Evolutionary conservation across 192 early-diverging fungal genomes (phyloP).

Genomic region (Mortierella antarctica): DNA sequence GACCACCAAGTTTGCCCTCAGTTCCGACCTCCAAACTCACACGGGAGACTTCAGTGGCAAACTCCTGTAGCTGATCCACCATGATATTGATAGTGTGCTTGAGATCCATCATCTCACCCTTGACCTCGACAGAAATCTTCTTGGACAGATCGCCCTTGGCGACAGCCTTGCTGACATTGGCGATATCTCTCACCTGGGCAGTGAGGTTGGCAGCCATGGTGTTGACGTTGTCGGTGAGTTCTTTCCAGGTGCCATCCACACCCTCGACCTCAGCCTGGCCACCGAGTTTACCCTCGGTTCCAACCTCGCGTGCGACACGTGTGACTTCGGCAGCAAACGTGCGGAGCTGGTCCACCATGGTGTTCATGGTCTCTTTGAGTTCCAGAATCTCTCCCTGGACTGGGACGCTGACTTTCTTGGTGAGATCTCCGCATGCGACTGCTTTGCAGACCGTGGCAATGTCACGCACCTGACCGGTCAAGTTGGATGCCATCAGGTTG

Average conservation of each 20-base stretch:
- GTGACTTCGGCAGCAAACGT: slow-evolving; percentile 60
- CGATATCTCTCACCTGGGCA: slow-evolving; percentile 71
- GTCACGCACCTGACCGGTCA: slow-evolving; percentile 68
- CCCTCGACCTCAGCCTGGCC: slow-evolving; percentile 54
- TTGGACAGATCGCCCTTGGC: slow-evolving; percentile 69
- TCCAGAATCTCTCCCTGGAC: slow-evolving; percentile 70
- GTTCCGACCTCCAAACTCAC: slow-evolving; percentile 72
- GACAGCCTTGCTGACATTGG: slow-evolving; percentile 70
- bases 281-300: slow-evolving; percentile 68
- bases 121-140: slow-evolving; percentile 67
- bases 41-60: slow-evolving; percentile 71
- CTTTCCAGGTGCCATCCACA: slow-evolving; percentile 77
- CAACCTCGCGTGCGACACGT: slow-evolving; percentile 70
- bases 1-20: slow-evolving; percentile 70
- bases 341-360: slow-evolving; percentile 54
- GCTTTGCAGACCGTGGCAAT: slow-evolving; percentile 68
- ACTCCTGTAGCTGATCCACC: slow-evolving; percentile 71
- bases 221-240: slow-evolving; percentile 76
- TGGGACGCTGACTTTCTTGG: slow-evolving; percentile 63
- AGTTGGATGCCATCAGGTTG: slow-evolving; percentile 69
- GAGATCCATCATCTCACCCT: slow-evolving; percentile 71
- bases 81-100: slow-evolving; percentile 73
- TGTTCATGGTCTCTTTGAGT: slow-evolving; percentile 73
- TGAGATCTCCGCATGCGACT: slow-evolving; percentile 66
- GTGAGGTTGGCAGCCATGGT: slow-evolving; percentile 77